Percentiles rank a stretch among this genome's conserved stretches.
Conservation (phyloP, 768 basidiomycete genomes). For the Phylloporus sp. region DNA sequence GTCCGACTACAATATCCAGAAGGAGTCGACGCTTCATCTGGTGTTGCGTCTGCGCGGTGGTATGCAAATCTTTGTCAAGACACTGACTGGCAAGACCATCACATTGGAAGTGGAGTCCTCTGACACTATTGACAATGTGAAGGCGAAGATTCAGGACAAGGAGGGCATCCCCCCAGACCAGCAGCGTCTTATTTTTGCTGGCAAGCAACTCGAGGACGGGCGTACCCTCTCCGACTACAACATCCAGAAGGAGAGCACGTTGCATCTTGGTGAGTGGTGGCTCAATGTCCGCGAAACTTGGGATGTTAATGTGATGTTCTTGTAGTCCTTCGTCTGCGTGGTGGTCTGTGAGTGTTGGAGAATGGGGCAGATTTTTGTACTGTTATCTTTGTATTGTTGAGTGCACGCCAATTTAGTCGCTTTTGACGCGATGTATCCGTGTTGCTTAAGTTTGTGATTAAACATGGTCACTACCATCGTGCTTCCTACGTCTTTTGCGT, state of each 20-base stretch:
- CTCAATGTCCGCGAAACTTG: background rate
- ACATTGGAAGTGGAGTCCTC: constrained; percentile 73
- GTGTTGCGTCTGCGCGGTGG: constrained; percentile 68
- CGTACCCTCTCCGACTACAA: constrained; percentile 76
- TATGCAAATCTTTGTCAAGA: constrained; percentile 74
- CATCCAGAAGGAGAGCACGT: constrained; percentile 71
- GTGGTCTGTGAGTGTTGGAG: constrained; percentile 49
- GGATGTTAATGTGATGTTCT: background rate
- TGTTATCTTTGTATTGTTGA: background rate
- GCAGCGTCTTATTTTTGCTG: constrained; percentile 76
- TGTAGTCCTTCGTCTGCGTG: constrained; percentile 72
- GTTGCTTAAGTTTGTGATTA: background rate
- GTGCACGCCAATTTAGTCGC: background rate
- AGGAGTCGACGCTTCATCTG: constrained; percentile 74
- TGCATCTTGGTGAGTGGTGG: constrained; percentile 46
- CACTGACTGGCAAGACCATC: constrained; percentile 73
- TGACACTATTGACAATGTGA: constrained; percentile 75
- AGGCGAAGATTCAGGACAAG: constrained; percentile 77
- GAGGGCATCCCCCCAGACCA: constrained; percentile 78
- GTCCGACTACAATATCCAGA: constrained; percentile 79
- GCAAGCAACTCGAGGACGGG: constrained; percentile 77
- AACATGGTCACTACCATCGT: background rate
- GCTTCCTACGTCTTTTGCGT: constrained; percentile 26
- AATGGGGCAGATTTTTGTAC: constrained; percentile 1
- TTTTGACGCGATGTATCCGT: background rate